These are phyloP conservation scores for Rhypophila decipiens DNA, from an alignment of 495 filamentous ascomycete species.

Conservation along the genomic window DNA sequence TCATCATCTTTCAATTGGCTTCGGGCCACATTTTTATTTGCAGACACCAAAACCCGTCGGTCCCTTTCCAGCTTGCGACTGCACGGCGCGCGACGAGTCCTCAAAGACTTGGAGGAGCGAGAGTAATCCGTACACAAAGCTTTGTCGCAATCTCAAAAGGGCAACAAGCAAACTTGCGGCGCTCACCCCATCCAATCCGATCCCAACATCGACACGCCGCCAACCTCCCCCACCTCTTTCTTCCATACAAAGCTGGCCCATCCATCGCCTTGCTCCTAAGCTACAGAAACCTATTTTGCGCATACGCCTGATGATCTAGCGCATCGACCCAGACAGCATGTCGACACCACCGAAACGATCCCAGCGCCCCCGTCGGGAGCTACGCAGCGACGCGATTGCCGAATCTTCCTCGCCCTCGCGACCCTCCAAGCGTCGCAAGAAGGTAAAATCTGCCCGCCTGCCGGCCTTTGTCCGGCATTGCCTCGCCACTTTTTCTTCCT, in stretches of 20 bases:
- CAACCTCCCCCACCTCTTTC: constrained; percentile 1
- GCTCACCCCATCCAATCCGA: constrained; percentile 1
- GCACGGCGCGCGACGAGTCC: no score
- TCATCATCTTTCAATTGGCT: no score
- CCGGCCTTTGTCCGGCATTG: neutral
- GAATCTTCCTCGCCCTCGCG: constrained; percentile 62
- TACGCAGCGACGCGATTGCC: constrained; percentile 32
- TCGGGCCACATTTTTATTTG: no score
- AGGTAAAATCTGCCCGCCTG: constrained; percentile 44
- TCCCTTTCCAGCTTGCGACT: no score
- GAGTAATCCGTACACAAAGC: neutral
- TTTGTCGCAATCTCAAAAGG: neutral
- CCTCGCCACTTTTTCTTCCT: constrained; percentile 9
- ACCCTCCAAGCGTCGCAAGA: constrained; percentile 68
- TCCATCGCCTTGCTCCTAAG: no score
- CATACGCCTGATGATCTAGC: constrained; percentile 15
- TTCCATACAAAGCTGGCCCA: no score
- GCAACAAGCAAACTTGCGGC: neutral
- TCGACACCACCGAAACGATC: constrained; percentile 37
- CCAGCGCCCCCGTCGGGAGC: constrained; percentile 32
- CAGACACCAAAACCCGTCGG: no score
- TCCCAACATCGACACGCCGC: neutral
- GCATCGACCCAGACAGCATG: constrained; percentile 20
- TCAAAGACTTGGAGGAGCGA: no score
- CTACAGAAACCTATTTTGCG: no score